Conservation (phyloP, 2,329 filamentous ascomycete genomes). For the Sphaerulina populicola region DNA sequence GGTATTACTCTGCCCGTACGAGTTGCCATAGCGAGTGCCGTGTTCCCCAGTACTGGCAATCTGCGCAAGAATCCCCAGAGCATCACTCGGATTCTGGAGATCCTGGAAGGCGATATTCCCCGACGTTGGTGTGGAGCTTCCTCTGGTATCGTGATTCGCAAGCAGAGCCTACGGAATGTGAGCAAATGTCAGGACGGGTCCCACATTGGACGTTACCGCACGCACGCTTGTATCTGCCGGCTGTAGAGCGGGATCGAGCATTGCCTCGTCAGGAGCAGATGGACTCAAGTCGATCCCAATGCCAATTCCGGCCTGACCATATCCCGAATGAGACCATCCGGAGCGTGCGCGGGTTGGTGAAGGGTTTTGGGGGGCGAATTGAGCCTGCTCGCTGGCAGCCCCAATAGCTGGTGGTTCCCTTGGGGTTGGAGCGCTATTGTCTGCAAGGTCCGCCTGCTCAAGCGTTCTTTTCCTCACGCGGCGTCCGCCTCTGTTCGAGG, state of each 20-base stretch:
- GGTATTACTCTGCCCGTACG: neutral
- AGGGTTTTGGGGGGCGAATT: constrained; percentile 15
- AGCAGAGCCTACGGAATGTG: constrained; percentile 9
- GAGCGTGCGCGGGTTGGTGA: constrained; percentile 7
- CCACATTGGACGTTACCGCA: constrained; percentile 6
- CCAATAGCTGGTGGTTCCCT: constrained; percentile 23
- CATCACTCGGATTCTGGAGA: constrained; percentile 44
- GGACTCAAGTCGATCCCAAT: constrained; percentile 14
- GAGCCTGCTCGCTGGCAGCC: constrained; percentile 22
- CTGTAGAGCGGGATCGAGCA: constrained; percentile 29
- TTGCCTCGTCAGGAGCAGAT: constrained; percentile 21
- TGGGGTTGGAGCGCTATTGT: constrained; percentile 17
- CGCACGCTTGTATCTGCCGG: constrained; percentile 19
- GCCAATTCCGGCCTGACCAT: constrained; percentile 4
- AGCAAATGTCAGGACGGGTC: neutral
- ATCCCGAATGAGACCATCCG: constrained; percentile 8
- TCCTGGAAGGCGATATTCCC: constrained; percentile 35
- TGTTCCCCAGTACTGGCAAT: constrained; percentile 36
- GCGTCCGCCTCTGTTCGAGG: constrained; percentile 52
- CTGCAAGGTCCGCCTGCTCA: constrained; percentile 27
- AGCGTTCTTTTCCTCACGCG: constrained; percentile 47
- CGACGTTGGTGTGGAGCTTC: constrained; percentile 26
- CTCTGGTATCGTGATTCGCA: constrained; percentile 19
- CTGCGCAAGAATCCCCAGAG: constrained; percentile 42
- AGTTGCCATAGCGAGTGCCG: constrained; percentile 1